Percentiles rank a stretch among this genome's conserved stretches.
phyloP scores from a whole-genome alignment of 192 early-diverging fungal genomes.

The Rhizoclosmatium globosum region DNA sequence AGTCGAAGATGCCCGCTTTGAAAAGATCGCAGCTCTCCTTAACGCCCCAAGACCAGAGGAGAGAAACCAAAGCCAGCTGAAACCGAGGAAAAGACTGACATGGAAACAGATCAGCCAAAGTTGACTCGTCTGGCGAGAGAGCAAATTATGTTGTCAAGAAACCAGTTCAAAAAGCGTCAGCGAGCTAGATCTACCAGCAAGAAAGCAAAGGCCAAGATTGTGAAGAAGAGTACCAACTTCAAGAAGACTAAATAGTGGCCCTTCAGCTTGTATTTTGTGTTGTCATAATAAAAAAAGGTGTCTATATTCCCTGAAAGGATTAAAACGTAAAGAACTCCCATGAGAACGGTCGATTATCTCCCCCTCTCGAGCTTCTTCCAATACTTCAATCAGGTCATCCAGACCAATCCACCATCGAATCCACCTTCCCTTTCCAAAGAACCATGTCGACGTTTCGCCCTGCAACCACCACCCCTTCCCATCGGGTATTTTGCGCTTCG shows the following conservation, averaged over 20 bases:
- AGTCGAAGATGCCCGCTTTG: conserved; percentile 40
- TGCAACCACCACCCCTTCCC: conserved; percentile 27
- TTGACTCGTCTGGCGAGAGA: conserved; percentile 21
- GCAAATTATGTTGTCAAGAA: conserved; percentile 34
- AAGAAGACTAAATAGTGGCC: not conserved
- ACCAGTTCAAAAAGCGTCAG: conserved; percentile 40
- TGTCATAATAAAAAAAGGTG: conserved; percentile 6
- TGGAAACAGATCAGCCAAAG: conserved; percentile 6
- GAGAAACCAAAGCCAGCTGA: not conserved
- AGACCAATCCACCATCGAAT: conserved; percentile 42
- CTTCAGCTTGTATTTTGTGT: not conserved
- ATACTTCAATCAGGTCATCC: conserved; percentile 10
- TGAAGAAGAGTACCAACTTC: conserved; percentile 12
- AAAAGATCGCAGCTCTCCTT: conserved; percentile 4
- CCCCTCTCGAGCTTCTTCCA: conserved; percentile 37
- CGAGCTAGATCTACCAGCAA: conserved; percentile 14
- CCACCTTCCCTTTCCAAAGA: conserved; percentile 36
- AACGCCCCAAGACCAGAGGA: conserved; percentile 11
- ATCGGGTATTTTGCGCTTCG: conserved; percentile 47
- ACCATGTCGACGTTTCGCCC: not conserved
- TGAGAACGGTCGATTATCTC: conserved; percentile 20
- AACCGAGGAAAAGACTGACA: conserved; percentile 10
- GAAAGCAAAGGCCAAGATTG: conserved; percentile 19
- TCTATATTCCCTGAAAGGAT: not conserved
- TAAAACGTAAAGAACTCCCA: conserved; percentile 38